Conservation (phyloP, 805 yeast species). For the Starmerella stellata region DNA sequence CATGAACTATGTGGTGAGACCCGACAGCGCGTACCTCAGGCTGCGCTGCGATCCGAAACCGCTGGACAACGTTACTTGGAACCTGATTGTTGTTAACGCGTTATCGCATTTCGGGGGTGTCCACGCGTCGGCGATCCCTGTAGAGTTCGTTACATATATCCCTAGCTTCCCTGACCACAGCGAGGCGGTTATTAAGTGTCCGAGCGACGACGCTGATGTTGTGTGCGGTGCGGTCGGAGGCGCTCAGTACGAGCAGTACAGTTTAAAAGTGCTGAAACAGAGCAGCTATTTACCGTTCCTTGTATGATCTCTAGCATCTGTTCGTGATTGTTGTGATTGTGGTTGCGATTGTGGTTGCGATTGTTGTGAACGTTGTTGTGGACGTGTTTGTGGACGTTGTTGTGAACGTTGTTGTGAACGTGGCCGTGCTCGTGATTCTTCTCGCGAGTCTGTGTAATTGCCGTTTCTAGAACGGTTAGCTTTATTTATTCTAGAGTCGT, state of each 20-base stretch:
- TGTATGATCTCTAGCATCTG: conserved; percentile 1
- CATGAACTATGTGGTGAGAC: conserved; percentile 13
- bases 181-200: conserved; percentile 14
- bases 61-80: conserved; percentile 22
- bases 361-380: conserved; percentile 4
- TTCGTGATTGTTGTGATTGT: no score
- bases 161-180: neutral
- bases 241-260: conserved; percentile 2
- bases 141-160: conserved; percentile 17
- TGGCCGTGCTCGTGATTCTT: neutral
- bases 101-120: conserved; percentile 18
- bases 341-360: no score
- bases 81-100: conserved; percentile 15
- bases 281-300: conserved; percentile 11
- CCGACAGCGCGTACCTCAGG: conserved; percentile 22
- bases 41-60: conserved; percentile 12
- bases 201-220: conserved; percentile 4
- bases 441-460: no score
- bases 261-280: conserved; percentile 2
- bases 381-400: conserved; percentile 2
- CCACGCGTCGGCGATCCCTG: conserved; percentile 19
- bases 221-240: conserved; percentile 10
- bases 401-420: conserved; percentile 1
- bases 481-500: no score
- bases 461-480: no score